Conservation (phyloP, 768 basidiomycete species). For the Naganishia antarctica region DNA sequence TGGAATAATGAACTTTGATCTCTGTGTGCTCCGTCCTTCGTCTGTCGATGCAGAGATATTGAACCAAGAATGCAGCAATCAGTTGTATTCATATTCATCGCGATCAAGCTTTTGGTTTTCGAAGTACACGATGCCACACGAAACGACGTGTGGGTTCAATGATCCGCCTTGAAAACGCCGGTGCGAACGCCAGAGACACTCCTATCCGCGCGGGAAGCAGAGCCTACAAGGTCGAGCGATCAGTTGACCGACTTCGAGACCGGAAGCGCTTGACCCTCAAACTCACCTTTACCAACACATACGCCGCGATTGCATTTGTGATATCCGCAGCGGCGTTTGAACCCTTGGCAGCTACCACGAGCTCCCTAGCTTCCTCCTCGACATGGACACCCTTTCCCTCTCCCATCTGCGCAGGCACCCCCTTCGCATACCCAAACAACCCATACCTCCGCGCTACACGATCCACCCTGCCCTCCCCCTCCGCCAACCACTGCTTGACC, state of each 20-base stretch:
- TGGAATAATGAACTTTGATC: no score
- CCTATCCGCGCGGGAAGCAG: conserved; percentile 69
- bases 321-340: conserved; percentile 63
- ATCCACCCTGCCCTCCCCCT: conserved; percentile 68
- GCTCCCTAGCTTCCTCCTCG: conserved; percentile 35
- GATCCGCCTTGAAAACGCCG: conserved; percentile 64
- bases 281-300: conserved; percentile 69
- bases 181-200: conserved; percentile 66
- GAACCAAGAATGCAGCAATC: no score
- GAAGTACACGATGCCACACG: conserved; percentile 26
- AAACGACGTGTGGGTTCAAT: conserved; percentile 59
- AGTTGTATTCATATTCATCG: neutral
- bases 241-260: conserved; percentile 17
- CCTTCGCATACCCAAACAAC: conserved; percentile 62
- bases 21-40: no score
- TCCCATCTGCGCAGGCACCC: neutral
- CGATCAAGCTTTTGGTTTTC: neutral
- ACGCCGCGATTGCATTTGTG: conserved; percentile 76
- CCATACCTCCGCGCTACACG: conserved; percentile 73
- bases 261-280: no score
- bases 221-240: conserved; percentile 54
- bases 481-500: conserved; percentile 63
- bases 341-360: neutral
- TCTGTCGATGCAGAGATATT: no score
- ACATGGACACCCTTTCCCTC: conserved; percentile 16